Base-by-base conservation (phyloP, 352 stramenopile genomes). In the Thalassiosira mediterranea region DNA sequence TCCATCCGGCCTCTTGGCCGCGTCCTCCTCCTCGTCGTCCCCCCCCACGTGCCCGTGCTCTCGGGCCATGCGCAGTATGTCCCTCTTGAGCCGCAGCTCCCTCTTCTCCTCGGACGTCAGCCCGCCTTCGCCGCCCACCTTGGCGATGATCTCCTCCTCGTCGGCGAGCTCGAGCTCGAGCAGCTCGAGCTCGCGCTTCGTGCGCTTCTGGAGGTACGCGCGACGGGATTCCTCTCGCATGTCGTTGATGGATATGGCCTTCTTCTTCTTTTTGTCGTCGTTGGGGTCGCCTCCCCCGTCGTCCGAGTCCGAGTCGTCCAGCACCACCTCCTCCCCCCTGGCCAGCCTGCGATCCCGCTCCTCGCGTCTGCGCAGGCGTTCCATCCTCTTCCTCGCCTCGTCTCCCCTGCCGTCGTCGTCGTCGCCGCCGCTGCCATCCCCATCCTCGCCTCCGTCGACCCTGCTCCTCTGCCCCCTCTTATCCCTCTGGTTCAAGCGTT, bases 171-270 rank as follows among this genome's bases (percentile, higher is more conserved):
- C 84, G 56, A 83, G 79, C 72, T 98, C 88, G 52, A 99, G 85
- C 49, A 99, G 84, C 66, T 95, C 90, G 51, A 99, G 84, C 84
- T 99, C 95, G 71, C 98, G 97, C 78, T 99, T 95, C 71, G 98
- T 96, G 48, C 97, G 92, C 88, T 98, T 98, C 71, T 98, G 96
- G 19, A 99, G 82, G 72, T 99, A 99, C 42, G 96, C 93, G 53
- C 98, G 94, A 34, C 97, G 88, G 47, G 93, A 97, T 28, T 98
- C 77, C 51, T 97, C 90, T 1, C 97, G 84, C 40, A 99, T 81
- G 17, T 81, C 72, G n/a, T 64, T 40, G 23, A 81, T 81, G 5
- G 72, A 72, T 1, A 81, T 81, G 3, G 47, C 21, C 76, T 38
- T 91, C 78, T 15, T 84, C 63, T 17, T 96, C 76, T 38, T 91